Conservation (phyloP, 169 alveolate genomes). For the Plasmodium gaboni region DNA sequence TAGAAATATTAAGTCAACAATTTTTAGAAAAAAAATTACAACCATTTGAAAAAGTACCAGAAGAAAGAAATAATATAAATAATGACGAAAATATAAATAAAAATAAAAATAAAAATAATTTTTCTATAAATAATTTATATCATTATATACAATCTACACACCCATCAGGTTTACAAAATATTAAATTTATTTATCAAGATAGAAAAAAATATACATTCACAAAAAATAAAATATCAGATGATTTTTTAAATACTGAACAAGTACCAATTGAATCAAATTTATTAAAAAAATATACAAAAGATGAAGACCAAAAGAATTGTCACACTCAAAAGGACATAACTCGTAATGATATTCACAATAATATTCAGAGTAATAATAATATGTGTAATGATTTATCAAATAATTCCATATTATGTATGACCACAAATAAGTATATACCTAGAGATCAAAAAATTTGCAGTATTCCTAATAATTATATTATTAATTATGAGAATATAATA, state of each 20-base stretch:
- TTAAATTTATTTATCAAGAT: constrained; percentile 34
- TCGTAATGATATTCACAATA: not conserved
- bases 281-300: not conserved
- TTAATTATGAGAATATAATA: constrained; percentile 34
- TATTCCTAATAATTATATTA: constrained; percentile 49
- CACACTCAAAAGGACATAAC: not conserved
- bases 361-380: not conserved
- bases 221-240: constrained; percentile 51
- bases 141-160: constrained; percentile 5
- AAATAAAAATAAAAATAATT: constrained; percentile 21
- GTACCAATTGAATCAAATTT: not conserved
- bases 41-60: not conserved
- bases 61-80: constrained; percentile 1
- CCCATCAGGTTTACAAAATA: constrained; percentile 19
- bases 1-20: too few relatives aligned
- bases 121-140: constrained; percentile 24
- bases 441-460: constrained; percentile 26
- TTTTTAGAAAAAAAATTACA: constrained; percentile 8
- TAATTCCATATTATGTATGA: constrained; percentile 32
- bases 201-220: constrained; percentile 37
- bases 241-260: constrained; percentile 5
- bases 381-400: not conserved
- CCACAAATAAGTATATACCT: constrained; percentile 31
- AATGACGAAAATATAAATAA: constrained; percentile 29
- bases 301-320: not conserved